Percentiles rank a stretch among this genome's conserved stretches.
phyloP scores from a whole-genome alignment of 352 stramenopile species.

The Peronospora destructor region DNA sequence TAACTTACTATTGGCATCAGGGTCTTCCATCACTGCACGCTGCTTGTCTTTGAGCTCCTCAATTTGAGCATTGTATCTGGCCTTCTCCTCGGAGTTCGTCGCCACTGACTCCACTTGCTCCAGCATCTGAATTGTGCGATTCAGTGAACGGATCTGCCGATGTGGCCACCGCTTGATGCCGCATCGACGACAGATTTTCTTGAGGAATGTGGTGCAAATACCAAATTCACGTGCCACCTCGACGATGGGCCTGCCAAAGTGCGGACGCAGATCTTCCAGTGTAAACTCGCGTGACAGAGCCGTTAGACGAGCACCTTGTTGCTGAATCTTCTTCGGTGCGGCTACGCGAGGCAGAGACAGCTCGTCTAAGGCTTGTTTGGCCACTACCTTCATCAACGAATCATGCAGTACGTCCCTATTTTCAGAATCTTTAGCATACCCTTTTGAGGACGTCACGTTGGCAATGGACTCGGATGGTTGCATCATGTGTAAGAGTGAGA shows the following conservation, averaged over 20 bases:
- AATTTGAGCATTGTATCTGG: conserved; percentile 52
- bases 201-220: conserved; percentile 72
- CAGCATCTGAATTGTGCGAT: conserved; percentile 70
- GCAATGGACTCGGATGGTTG: conserved; percentile 16
- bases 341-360: conserved; percentile 8
- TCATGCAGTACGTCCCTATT: conserved; percentile 24
- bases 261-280: conserved; percentile 49
- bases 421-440: conserved; percentile 1
- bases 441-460: conserved; percentile 1
- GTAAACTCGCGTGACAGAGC: conserved; percentile 46
- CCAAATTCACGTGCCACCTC: conserved; percentile 62
- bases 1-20: conserved; percentile 50
- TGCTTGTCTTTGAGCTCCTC: conserved; percentile 58
- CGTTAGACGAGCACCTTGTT: conserved; percentile 41
- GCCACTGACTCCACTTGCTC: conserved; percentile 46
- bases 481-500: conserved; percentile 65
- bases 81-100: conserved; percentile 34
- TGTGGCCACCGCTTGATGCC: conserved; percentile 66
- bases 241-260: conserved; percentile 62
- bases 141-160: conserved; percentile 61
- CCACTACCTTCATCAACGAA: conserved; percentile 38
- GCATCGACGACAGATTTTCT: conserved; percentile 63
- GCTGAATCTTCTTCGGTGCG: conserved; percentile 20
- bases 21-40: conserved; percentile 57
- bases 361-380: conserved; percentile 23